Base-by-base conservation (phyloP, 495 filamentous ascomycete genomes). In the Tuber borchii region DNA sequence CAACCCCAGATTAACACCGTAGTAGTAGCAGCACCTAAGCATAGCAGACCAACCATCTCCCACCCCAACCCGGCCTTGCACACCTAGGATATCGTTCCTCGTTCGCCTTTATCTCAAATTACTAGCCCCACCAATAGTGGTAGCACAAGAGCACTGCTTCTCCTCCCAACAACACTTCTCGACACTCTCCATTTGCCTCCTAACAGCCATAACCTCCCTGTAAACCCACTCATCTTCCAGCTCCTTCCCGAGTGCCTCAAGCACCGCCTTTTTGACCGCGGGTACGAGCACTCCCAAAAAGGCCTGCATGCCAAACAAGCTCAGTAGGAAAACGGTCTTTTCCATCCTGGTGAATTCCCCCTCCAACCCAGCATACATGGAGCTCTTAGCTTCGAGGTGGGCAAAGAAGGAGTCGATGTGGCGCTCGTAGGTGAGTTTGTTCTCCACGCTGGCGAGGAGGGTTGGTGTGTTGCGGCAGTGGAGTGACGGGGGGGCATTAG, bases 111-210 rank as follows among this genome's bases (percentile, higher is more conserved):
- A 65, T 8, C 56, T 34, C 26, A 34, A 14, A 65, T 26, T 12
- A 26, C 26, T 7, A 61, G 10, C 51, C 51, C 51, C 26, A 6
- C 26, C 26, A 17, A 6, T 12, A 31, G 56, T 14, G 17, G 56
- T 14, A 34, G 56, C 56, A 31, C 56, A 65, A 34, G 31, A 17
- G 3, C 77, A 73, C 10, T 46, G 19, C 22, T 72, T 71, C 71
- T 79, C 78, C 22, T 40, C 71, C 39, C 22, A 37, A 76, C 74
- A 80, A 6, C 78, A 80, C 26, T 46, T 61, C 20, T 80, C 78
- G 17, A 80, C 70, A 17, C 81, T 78, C 51, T 79, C 81, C 80
- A 82, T 80, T 65, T 82, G 80, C 69, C 71, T 71, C 73, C 80
- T 78, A 40, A 82, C 79, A 3, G 65, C 75, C n/a, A 22, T 75